These are phyloP conservation scores for Ramaria sp. DNA, from an alignment of 768 basidiomycete species.

Conservation along the genomic window DNA sequence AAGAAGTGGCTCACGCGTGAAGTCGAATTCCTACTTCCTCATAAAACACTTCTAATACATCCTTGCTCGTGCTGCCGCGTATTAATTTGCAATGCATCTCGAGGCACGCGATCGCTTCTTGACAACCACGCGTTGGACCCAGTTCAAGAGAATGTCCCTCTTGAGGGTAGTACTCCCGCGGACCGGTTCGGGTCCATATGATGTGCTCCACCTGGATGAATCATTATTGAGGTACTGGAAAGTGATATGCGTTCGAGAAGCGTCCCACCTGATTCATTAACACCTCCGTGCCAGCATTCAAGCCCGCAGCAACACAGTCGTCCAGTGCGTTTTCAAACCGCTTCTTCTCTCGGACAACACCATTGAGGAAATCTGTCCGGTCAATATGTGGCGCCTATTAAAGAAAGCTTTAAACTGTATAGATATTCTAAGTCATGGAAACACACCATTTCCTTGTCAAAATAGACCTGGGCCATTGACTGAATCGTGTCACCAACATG, in stretches of 20 bases:
- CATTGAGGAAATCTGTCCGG: slow-evolving; percentile 85
- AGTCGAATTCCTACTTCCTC: slow-evolving; percentile 92
- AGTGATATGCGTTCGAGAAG: neutral
- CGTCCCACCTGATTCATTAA: slow-evolving; percentile 77
- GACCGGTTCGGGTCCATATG: slow-evolving; percentile 68
- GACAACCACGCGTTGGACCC: slow-evolving; percentile 77
- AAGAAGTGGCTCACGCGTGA: slow-evolving; percentile 46
- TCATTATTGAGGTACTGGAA: neutral
- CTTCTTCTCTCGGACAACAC: slow-evolving; percentile 93
- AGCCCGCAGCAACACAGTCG: slow-evolving; percentile 83
- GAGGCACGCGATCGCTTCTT: slow-evolving; percentile 81
- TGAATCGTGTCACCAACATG: slow-evolving; percentile 97
- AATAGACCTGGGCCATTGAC: slow-evolving; percentile 96
- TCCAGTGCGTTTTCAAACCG: slow-evolving; percentile 87
- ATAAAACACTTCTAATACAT: slow-evolving; percentile 96
- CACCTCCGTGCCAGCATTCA: slow-evolving; percentile 93
- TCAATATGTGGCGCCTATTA: slow-evolving; percentile 77
- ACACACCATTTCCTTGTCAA: slow-evolving; percentile 86
- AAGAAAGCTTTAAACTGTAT: neutral
- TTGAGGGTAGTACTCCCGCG: slow-evolving; percentile 84
- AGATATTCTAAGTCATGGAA: neutral
- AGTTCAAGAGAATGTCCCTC: slow-evolving; percentile 74
- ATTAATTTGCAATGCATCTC: slow-evolving; percentile 86
- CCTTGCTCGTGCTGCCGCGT: slow-evolving; percentile 88
- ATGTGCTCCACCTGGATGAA: slow-evolving; percentile 77